Base-by-base conservation (phyloP, 164 flowering plant genomes). In the Akebia trifoliata region DNA sequence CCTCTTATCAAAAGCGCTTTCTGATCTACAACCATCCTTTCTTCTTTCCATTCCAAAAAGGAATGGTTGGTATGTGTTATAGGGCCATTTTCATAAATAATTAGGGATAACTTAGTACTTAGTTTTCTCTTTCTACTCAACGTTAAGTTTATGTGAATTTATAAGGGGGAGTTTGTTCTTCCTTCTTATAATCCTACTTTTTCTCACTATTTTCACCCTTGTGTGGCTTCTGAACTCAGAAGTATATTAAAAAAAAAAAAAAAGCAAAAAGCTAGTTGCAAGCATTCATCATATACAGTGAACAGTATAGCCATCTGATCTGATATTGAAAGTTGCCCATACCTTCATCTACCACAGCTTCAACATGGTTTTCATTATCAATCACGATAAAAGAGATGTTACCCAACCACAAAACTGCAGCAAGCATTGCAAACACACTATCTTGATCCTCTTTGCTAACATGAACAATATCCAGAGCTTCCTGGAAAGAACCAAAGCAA, bases 401-500 rank as follows among this genome's bases (percentile, higher is more conserved):
- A 56, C 99, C 99, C 50, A 94, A 62, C 97, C 99, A 90, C 60
- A 94, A 57, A 34, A 94, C 97, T 30, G 99, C 96, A 69, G 97
- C 81, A 65, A 94, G 86, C 95, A 90, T 94, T 42, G 90, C 83
- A 76, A 90, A 94, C 14, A 82, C 86, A 75, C 79, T 90, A 53
- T 90, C 81, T 57, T 90, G 99, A 60, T 90, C 91, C 64, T 82
- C 87, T 66, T 90, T 88, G 75, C 79, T 83, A 17, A 94, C 74
- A 63, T 94, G 99, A 65, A 94, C 96, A 73, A 82, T 69, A 77
- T 86, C 87, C 64, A 94, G 66, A 65, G 99, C 97, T 81, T 94
- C 96, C 97, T 90, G 78, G 52, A 58, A 56, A 50, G 31, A 28
- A 22, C 47, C 29, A 47, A 15, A 17, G 15, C 1, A 52, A 60